Percentiles rank a stretch among this genome's conserved stretches.
phyloP scores from a whole-genome alignment of 1,284 basidiomycete genomes.

The Xerocomus cyaneibrunnescens region DNA sequence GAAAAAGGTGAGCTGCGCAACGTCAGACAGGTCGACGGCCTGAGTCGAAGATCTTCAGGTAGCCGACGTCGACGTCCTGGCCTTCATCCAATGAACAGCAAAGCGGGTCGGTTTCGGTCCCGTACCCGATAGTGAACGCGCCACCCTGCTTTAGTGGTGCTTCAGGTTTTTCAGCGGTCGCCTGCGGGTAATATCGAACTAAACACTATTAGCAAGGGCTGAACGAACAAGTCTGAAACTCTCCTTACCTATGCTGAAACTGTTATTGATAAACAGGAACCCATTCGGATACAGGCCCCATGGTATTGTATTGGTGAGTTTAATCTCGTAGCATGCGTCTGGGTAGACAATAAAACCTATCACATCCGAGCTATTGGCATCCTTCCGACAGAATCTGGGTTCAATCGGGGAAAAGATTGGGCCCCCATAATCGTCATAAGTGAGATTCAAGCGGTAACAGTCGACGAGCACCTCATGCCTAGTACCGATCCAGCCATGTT shows the following conservation, averaged over 20 bases:
- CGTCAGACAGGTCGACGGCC: conserved; percentile 14
- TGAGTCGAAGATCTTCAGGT: conserved; percentile 21
- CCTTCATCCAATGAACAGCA: conserved; percentile 1
- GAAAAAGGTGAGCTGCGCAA: conserved; percentile 17
- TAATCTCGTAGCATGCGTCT: conserved; percentile 6
- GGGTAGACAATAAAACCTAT: conserved; percentile 23
- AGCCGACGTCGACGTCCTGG: conserved; percentile 20
- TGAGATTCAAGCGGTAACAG: conserved; percentile 16
- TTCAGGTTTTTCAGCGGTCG: neutral
- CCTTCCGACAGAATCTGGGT: conserved; percentile 8
- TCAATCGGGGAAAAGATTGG: neutral
- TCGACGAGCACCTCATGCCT: conserved; percentile 7
- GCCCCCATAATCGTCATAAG: conserved; percentile 10
- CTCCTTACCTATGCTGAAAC: conserved; percentile 18
- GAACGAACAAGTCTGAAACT: neutral
- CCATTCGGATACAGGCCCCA: conserved; percentile 19
- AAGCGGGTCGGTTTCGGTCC: conserved; percentile 5
- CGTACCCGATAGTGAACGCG: conserved; percentile 16
- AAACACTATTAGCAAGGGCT: neutral
- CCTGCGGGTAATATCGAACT: conserved; percentile 17
- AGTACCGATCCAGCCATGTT: neutral
- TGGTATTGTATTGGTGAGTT: conserved; percentile 20
- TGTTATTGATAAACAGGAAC: conserved; percentile 25
- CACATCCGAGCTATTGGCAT: conserved; percentile 1
- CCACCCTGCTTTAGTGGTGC: conserved; percentile 1